phyloP scores from a whole-genome alignment of 208 protist species.

The Leishmania tropica region DNA sequence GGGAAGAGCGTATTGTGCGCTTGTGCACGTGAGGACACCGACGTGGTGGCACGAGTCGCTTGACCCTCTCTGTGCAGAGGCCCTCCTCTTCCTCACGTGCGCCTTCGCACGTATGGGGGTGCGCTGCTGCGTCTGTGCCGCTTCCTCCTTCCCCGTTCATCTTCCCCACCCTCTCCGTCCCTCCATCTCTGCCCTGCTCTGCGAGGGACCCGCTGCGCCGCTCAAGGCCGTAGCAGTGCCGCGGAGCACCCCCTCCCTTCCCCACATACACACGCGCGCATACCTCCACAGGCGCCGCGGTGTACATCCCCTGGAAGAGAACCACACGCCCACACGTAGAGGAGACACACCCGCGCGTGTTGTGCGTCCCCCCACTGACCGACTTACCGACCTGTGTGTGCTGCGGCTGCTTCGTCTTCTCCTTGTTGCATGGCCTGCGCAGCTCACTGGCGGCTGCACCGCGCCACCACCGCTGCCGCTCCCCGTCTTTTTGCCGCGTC shows the following conservation, averaged over 20 bases:
- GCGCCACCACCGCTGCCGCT: neutral
- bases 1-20: neutral
- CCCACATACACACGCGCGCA: neutral
- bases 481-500: no score
- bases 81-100: neutral
- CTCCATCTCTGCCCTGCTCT: neutral
- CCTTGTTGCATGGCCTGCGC: neutral
- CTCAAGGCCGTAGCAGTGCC: neutral
- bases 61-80: neutral
- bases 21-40: neutral
- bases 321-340: neutral
- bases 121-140: neutral
- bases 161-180: neutral
- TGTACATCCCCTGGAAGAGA: neutral
- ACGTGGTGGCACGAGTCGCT: neutral
- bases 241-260: neutral
- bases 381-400: neutral
- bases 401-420: neutral
- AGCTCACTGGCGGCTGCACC: neutral
- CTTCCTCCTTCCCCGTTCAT: neutral
- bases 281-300: neutral
- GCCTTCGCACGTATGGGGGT: neutral
- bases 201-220: constrained; percentile 1
- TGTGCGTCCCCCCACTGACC: neutral
- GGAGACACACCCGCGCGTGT: neutral